phyloP scores from a whole-genome alignment of 1,284 basidiomycete genomes.

The Trametes sp. region DNA sequence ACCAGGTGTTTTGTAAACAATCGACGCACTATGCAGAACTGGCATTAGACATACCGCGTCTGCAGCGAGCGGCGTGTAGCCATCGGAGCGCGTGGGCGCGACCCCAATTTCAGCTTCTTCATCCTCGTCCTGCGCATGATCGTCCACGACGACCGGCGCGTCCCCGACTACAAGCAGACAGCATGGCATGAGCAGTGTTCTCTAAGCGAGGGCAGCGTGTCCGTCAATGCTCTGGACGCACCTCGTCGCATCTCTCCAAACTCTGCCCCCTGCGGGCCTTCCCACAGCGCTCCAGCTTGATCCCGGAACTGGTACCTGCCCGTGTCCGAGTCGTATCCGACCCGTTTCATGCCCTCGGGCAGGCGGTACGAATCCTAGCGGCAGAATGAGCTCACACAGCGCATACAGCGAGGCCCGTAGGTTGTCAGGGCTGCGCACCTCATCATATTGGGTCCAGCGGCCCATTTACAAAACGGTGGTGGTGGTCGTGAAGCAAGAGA shows the following conservation, averaged over 20 bases:
- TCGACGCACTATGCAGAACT: not conserved
- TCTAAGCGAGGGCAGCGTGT: conserved; percentile 8
- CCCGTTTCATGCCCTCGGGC: conserved; percentile 51
- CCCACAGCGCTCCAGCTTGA: conserved; percentile 45
- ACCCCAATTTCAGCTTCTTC: conserved; percentile 63
- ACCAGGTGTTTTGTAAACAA: not conserved
- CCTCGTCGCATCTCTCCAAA: conserved; percentile 47
- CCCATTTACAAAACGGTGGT: conserved; percentile 39
- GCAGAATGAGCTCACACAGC: not conserved
- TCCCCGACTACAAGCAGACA: conserved; percentile 31
- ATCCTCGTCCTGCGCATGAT: conserved; percentile 29
- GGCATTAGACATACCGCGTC: conserved; percentile 55
- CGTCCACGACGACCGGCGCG: conserved; percentile 30
- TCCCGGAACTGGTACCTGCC: conserved; percentile 48
- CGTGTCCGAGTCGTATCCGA: conserved; percentile 52
- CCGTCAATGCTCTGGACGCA: conserved; percentile 32
- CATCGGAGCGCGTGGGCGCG: conserved; percentile 48
- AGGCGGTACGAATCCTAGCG: conserved; percentile 49
- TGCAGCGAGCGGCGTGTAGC: conserved; percentile 60
- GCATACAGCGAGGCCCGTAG: conserved; percentile 11
- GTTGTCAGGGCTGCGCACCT: conserved; percentile 35
- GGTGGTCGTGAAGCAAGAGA: conserved; percentile 27
- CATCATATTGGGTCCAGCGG: conserved; percentile 51
- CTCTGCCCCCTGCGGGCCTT: conserved; percentile 45
- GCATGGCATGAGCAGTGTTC: conserved; percentile 13